These are phyloP conservation scores for Fusarium sp. DNA, from an alignment of 2,329 filamentous ascomycete genomes.

Conservation along the genomic window DNA sequence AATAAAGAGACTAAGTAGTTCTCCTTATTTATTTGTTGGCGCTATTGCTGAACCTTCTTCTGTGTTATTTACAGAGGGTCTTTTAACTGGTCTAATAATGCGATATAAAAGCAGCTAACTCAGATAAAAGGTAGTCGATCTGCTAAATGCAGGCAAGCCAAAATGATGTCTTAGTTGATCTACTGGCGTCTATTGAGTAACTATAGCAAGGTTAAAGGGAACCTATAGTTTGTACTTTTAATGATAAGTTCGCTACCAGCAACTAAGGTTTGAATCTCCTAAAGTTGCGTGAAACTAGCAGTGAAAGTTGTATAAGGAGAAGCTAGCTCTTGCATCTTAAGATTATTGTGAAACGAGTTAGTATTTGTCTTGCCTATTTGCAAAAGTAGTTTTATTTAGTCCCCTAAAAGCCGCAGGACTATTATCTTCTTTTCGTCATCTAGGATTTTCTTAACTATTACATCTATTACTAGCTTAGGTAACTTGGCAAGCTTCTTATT, in stretches of 20 bases:
- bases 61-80: neutral
- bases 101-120: neutral
- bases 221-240: neutral
- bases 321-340: neutral
- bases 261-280: neutral
- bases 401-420: neutral
- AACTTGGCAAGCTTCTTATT: neutral
- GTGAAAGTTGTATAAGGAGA: neutral
- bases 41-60: conserved; percentile 14
- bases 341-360: neutral
- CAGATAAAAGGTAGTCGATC: neutral
- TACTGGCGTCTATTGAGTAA: neutral
- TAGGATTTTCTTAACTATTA: neutral
- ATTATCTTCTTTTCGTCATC: neutral
- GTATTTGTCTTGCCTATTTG: neutral
- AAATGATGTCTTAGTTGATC: neutral
- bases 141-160: neutral
- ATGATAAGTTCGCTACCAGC: neutral
- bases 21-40: neutral
- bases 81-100: neutral
- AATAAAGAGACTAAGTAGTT: neutral
- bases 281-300: neutral
- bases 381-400: neutral
- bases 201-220: neutral
- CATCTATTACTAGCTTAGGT: neutral